phyloP scores from a whole-genome alignment of 371 early-diverging fungal species.

The Entomophthora muscae region DNA sequence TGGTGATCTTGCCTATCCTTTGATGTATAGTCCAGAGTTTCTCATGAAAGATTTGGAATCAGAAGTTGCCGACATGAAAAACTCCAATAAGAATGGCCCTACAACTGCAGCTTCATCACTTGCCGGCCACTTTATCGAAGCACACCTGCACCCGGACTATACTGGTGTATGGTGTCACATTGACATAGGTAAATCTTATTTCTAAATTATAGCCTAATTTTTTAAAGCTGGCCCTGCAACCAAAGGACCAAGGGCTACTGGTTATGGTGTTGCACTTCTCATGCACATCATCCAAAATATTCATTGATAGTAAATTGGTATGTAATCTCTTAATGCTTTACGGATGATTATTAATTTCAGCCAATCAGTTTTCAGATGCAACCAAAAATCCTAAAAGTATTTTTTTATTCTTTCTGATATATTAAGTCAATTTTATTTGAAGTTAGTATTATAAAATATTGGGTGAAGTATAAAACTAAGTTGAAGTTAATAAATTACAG shows the following conservation, averaged over 20 bases:
- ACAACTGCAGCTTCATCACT: conserved; percentile 3
- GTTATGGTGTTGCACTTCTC: conserved; percentile 2
- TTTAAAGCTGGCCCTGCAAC: conserved; percentile 2
- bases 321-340: too few species aligned
- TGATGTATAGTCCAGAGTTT: background rate
- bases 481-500: too few species aligned
- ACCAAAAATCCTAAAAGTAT: too few species aligned
- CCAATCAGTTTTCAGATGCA: too few species aligned
- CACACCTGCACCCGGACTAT: background rate
- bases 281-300: background rate
- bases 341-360: too few species aligned
- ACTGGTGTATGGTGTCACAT: conserved; percentile 3
- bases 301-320: too few species aligned
- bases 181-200: conserved; percentile 3
- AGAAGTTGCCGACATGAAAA: conserved; percentile 4
- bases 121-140: conserved; percentile 6
- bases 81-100: conserved; percentile 6
- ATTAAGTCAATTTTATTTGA: too few species aligned
- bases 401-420: too few species aligned
- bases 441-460: too few species aligned
- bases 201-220: background rate
- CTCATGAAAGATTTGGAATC: conserved; percentile 3
- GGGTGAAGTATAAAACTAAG: too few species aligned
- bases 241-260: background rate
- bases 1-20: conserved; percentile 1